These are phyloP conservation scores for Lipomyces lipofer DNA, from an alignment of 805 yeast genomes.

Conservation along the genomic window DNA sequence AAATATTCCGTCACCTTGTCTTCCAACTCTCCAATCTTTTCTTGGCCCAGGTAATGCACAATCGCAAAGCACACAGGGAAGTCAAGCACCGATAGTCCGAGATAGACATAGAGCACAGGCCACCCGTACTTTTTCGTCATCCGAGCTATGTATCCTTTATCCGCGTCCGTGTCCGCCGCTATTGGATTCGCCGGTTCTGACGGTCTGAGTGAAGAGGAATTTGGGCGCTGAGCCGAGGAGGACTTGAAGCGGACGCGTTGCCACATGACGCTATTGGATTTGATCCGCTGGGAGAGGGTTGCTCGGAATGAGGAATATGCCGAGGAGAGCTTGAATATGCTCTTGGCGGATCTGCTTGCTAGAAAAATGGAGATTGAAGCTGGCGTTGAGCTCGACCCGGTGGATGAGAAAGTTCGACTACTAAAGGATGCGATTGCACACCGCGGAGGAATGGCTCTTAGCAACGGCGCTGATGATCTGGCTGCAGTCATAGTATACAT, in stretches of 20 bases:
- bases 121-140: constrained; percentile 86
- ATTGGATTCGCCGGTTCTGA: no score
- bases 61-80: constrained; percentile 77
- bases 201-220: no score
- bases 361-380: background rate
- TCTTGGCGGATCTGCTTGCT: background rate
- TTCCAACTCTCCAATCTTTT: constrained; percentile 68
- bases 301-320: background rate
- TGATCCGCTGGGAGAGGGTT: background rate
- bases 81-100: constrained; percentile 71
- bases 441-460: no score
- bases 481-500: no score
- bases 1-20: constrained; percentile 37
- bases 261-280: background rate
- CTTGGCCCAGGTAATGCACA: constrained; percentile 88
- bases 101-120: constrained; percentile 83
- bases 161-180: constrained; percentile 4
- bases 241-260: constrained; percentile 8
- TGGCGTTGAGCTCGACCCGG: background rate
- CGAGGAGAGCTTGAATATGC: background rate
- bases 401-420: background rate
- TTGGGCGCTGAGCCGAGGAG: background rate
- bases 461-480: no score
- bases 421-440: background rate
- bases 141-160: constrained; percentile 46